Conservation (phyloP, 2,329 filamentous ascomycete genomes). For the Aureobasidium sp. region DNA sequence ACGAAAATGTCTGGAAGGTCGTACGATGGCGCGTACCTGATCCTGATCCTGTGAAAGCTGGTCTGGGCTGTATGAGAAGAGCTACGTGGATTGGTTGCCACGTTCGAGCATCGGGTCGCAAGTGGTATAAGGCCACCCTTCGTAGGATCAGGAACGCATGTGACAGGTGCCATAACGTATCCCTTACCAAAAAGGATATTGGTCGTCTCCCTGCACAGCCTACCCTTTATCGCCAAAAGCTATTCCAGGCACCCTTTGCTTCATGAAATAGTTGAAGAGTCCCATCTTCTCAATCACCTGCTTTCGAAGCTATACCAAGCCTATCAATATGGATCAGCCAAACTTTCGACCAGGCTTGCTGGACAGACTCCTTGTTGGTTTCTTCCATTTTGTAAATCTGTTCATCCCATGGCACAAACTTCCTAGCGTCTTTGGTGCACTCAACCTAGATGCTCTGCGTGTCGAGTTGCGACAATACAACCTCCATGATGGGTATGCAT, state of each 20-base stretch:
- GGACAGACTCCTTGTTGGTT: neutral
- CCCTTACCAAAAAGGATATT: neutral
- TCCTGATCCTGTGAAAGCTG: neutral
- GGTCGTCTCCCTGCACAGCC: neutral
- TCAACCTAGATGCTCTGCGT: constrained; percentile 36
- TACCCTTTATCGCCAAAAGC: neutral
- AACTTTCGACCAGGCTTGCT: neutral
- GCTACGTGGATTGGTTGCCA: neutral
- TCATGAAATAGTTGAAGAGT: neutral
- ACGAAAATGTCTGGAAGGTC: neutral
- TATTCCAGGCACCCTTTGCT: neutral
- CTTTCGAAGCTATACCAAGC: neutral
- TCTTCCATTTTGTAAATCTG: constrained; percentile 33
- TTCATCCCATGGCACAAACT: constrained; percentile 38
- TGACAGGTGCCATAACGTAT: neutral
- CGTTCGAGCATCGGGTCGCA: neutral
- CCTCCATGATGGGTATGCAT: constrained; percentile 37
- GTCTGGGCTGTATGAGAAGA: neutral
- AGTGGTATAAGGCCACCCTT: neutral
- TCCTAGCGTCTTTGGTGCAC: constrained; percentile 32
- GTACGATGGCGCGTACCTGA: neutral
- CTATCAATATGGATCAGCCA: constrained; percentile 11
- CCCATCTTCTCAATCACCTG: too few relatives aligned
- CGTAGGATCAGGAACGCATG: neutral
- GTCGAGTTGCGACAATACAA: constrained; percentile 38